Conservation (phyloP, 2,329 filamentous ascomycete species). For the Hypoxylon sp. region DNA sequence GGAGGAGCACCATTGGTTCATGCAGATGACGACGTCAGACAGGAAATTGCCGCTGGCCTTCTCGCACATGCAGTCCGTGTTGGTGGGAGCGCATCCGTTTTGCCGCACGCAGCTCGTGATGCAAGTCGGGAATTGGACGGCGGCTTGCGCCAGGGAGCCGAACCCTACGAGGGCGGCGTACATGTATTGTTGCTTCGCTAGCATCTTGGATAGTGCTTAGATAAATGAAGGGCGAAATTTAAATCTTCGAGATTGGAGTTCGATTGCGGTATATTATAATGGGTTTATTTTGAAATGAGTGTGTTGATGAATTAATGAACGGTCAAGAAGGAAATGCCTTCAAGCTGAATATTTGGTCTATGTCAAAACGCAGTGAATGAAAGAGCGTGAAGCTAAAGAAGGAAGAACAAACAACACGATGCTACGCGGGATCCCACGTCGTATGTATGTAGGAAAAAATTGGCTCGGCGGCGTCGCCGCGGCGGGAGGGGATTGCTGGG, state of each 20-base stretch:
- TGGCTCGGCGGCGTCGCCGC: slow-evolving; percentile 23
- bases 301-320: slow-evolving; percentile 33
- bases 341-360: slow-evolving; percentile 21
- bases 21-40: slow-evolving; percentile 57
- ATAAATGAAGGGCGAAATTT: neutral
- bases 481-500: slow-evolving; percentile 33
- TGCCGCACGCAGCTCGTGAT: slow-evolving; percentile 56
- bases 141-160: slow-evolving; percentile 48
- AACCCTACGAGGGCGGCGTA: slow-evolving; percentile 45
- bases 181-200: slow-evolving; percentile 47
- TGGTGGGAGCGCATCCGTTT: slow-evolving; percentile 53
- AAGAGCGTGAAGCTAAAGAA: slow-evolving; percentile 36
- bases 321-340: slow-evolving; percentile 33
- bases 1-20: slow-evolving; percentile 57
- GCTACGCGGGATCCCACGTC: slow-evolving; percentile 28
- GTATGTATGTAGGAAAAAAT: slow-evolving; percentile 37
- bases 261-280: slow-evolving; percentile 15
- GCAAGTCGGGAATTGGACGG: slow-evolving; percentile 54
- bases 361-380: slow-evolving; percentile 29
- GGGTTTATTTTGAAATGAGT: slow-evolving; percentile 26
- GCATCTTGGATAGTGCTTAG: slow-evolving; percentile 44
- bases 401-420: slow-evolving; percentile 17
- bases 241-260: neutral
- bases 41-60: slow-evolving; percentile 55
- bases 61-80: slow-evolving; percentile 58